Percentiles rank a stretch among this genome's conserved stretches.
Conservation (phyloP, 257 asterid genomes). For the Cinchona pubescens region DNA sequence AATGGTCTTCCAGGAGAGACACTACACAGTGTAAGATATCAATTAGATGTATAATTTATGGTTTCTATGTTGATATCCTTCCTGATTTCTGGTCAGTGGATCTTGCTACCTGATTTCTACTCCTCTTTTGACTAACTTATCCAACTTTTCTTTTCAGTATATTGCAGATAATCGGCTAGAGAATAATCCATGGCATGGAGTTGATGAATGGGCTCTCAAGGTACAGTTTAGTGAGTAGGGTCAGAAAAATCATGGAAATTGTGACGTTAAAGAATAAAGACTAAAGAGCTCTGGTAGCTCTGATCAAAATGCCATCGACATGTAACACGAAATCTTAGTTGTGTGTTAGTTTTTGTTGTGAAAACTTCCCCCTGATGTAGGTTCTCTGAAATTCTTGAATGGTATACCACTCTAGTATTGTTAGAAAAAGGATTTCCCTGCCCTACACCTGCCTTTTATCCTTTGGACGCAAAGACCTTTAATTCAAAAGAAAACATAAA, state of each 20-base stretch:
- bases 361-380: neutral
- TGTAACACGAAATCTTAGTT: neutral
- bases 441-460: neutral
- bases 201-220: conserved; percentile 83
- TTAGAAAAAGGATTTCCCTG: neutral
- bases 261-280: neutral
- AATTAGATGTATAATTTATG: neutral
- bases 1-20: conserved; percentile 88
- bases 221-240: conserved; percentile 29
- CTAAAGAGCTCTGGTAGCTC: neutral
- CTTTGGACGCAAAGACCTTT: neutral
- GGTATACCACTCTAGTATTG: neutral
- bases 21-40: conserved; percentile 69
- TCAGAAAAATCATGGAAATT: neutral
- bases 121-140: conserved; percentile 1
- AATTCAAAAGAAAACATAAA: neutral
- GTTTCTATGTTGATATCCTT: neutral
- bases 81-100: neutral
- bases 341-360: neutral
- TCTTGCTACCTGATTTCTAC: neutral
- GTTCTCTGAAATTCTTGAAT: neutral
- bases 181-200: conserved; percentile 86
- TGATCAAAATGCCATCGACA: neutral
- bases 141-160: conserved; percentile 47
- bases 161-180: conserved; percentile 71